Base-by-base conservation (phyloP, 108 stramenopile species). In the Nitzschia sp. region DNA sequence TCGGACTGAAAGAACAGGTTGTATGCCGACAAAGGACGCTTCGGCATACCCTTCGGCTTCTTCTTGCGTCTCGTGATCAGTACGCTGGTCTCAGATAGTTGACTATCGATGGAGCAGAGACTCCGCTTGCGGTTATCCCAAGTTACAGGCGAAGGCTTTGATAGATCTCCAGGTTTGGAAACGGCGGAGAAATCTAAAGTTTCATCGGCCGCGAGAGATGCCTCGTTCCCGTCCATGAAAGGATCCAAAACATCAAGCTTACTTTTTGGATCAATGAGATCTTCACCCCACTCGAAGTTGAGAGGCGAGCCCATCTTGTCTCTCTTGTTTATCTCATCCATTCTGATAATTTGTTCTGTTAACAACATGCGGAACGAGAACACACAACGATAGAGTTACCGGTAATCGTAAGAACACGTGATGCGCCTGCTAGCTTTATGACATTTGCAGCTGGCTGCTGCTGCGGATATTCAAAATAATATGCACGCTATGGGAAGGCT, bases 1-100 rank as follows among this genome's bases (percentile, higher is more conserved):
- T 63, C 55, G 6, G 68, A 59, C 28, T 69, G 75, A 64, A 69
- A 76, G 63, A 46, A 76, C 1, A 76, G 54, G 34, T 76, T 76
- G 68, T 76, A 76, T 4, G 75, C 75, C 16, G 68, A 69, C 2
- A 76, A 33, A 1, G 75, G 68, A 9, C 75, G 60, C 57, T 76
- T 76, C 3, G 75, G 75, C 75, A 76, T 76, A 3, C 68, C 75
- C 31, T 69, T 76, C 19, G 68, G 68, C 31, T 69, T 69, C 57
- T 69, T 69, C 26, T 41, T 38, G 21, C 53, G 66, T 19, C 66
- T 61, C 22, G 11, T 15, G 25, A 61, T 26, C 21, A 29, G 5
- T n/a, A 21, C 60, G n/a, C 60, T 31, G 13, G 22, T 6, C 15
- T 35, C 35, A 9, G 35, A 38, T 1, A 17, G 1, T 0, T 15